Percentiles rank a stretch among this genome's conserved stretches.
Evolutionary conservation across 345 rosid genomes (phyloP).

Genomic region (Acer campestre): DNA sequence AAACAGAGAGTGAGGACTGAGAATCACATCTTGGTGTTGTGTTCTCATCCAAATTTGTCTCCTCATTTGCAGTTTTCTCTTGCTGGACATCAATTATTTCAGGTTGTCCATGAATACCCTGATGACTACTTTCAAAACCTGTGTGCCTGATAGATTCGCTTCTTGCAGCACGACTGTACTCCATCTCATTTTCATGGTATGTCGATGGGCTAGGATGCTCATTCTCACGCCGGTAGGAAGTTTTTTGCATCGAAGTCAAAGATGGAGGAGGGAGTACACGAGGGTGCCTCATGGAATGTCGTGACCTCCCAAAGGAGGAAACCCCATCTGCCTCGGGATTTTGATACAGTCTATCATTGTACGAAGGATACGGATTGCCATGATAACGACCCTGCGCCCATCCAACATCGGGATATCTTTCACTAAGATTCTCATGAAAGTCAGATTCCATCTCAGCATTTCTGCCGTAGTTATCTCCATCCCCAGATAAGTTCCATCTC

Average conservation of each 20-base stretch:
- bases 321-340: conserved; percentile 68
- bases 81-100: conserved; percentile 34
- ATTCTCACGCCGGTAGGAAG: conserved; percentile 49
- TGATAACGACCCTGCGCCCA: conserved; percentile 65
- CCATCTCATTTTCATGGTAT: conserved; percentile 47
- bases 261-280: conserved; percentile 91
- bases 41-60: conserved; percentile 44
- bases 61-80: conserved; percentile 39
- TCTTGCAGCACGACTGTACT: conserved; percentile 44
- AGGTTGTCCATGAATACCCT: conserved; percentile 43
- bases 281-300: conserved; percentile 88
- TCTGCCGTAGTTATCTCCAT: conserved; percentile 64
- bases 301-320: conserved; percentile 74
- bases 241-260: conserved; percentile 60
- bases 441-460: conserved; percentile 66
- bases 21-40: conserved; percentile 72
- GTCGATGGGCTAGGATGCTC: conserved; percentile 61
- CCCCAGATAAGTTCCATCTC: conserved; percentile 75
- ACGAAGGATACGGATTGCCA: conserved; percentile 54
- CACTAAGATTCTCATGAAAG: conserved; percentile 63
- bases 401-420: conserved; percentile 64
- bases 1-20: conserved; percentile 89
- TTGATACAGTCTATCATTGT: conserved; percentile 58
- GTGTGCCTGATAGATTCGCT: conserved; percentile 44
- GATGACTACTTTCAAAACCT: conserved; percentile 49